These are phyloP conservation scores for Casuarina equisetifolia DNA, from an alignment of 306 rosid species.

Conservation along the genomic window DNA sequence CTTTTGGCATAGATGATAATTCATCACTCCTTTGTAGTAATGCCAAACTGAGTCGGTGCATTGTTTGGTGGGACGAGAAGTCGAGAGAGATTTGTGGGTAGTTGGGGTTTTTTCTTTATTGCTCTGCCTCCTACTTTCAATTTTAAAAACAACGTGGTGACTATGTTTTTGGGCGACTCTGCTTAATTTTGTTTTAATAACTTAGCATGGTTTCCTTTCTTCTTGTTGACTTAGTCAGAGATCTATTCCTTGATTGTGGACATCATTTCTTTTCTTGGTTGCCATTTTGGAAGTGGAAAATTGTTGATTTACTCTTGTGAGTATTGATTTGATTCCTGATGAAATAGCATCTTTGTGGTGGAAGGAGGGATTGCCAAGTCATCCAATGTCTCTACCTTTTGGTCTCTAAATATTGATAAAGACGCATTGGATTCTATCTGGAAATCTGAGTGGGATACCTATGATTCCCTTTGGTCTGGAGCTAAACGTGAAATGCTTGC, in stretches of 20 bases:
- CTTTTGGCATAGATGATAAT: neutral
- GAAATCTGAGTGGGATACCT: conserved; percentile 3
- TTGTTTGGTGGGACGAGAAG: neutral
- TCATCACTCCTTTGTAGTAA: neutral
- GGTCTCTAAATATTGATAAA: neutral
- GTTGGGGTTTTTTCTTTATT: neutral
- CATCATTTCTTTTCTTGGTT: neutral
- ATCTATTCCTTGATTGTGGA: neutral
- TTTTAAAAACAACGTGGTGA: neutral
- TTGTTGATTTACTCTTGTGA: neutral
- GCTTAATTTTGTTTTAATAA: neutral
- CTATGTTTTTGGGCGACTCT: neutral
- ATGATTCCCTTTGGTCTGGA: neutral
- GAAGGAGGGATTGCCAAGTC: neutral
- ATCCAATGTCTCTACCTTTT: neutral
- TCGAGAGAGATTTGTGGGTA: neutral
- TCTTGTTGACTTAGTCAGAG: neutral
- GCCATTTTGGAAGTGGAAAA: neutral
- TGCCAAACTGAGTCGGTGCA: neutral
- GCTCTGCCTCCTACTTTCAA: neutral
- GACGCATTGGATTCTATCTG: neutral
- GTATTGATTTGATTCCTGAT: conserved; percentile 1
- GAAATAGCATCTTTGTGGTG: neutral
- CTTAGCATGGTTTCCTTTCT: neutral
- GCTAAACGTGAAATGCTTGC: neutral